A percentile compares a stretch with the other conserved stretches of the same genome.
Evolutionary conservation across 2,329 filamentous ascomycete genomes (phyloP).

Genomic region (Coniella vitis): DNA sequence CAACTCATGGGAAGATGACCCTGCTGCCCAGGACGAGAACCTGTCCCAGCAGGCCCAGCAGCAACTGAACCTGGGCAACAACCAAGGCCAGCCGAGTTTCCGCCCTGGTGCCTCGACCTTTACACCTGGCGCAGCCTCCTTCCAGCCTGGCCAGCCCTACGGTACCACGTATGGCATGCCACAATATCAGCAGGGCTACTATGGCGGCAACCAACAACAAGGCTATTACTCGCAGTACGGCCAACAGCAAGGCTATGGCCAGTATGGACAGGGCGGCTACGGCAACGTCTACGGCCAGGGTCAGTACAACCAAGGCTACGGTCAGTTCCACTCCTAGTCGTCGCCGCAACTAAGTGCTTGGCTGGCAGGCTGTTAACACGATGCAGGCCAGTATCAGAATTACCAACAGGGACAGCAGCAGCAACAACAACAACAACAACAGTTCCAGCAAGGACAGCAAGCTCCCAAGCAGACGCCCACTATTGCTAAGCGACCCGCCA

Average conservation of each 20-base stretch:
- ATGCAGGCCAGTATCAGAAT: constrained; percentile 40
- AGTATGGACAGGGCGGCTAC: constrained; percentile 33
- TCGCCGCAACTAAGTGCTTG: too few relatives aligned
- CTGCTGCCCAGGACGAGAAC: constrained; percentile 68
- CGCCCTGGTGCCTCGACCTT: constrained; percentile 63
- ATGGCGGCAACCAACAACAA: constrained; percentile 33
- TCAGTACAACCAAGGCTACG: constrained; percentile 42
- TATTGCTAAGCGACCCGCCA: constrained; percentile 57
- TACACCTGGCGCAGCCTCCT: constrained; percentile 62
- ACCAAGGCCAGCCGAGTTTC: constrained; percentile 47
- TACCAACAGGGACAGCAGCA: constrained; percentile 40
- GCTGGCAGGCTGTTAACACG: not conserved
- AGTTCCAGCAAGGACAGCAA: constrained; percentile 31
- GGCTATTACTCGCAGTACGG: constrained; percentile 52
- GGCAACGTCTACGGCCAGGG: constrained; percentile 32
- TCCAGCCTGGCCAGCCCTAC: constrained; percentile 66
- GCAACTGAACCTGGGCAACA: constrained; percentile 64
- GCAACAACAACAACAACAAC: constrained; percentile 35
- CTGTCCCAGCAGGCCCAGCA: constrained; percentile 71
- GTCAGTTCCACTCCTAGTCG: constrained; percentile 25
- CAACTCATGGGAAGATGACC: constrained; percentile 92
- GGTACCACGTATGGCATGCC: constrained; percentile 51
- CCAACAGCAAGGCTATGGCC: constrained; percentile 36
- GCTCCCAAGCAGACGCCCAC: constrained; percentile 43
- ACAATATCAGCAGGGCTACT: constrained; percentile 46